Conservation (phyloP, 139 green algal species). For the Deuterostichococcus epilithicus region DNA sequence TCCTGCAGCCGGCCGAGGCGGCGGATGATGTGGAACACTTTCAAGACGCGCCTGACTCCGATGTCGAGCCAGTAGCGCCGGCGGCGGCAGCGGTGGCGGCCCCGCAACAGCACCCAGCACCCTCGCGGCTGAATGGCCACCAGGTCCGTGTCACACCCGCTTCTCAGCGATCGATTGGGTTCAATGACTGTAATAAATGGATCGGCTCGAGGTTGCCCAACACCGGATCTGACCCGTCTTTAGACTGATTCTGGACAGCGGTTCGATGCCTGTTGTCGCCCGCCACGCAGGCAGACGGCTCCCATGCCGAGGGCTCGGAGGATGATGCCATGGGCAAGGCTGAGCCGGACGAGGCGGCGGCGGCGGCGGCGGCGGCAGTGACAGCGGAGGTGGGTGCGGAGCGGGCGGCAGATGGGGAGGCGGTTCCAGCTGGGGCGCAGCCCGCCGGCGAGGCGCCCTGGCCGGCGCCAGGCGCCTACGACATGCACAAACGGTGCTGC, state of each 20-base stretch:
- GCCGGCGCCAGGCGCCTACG: constrained; percentile 59
- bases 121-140: too few relatives aligned
- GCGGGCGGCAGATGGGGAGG: constrained; percentile 12
- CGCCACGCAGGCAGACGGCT: too few relatives aligned
- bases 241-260: too few relatives aligned
- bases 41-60: constrained; percentile 37
- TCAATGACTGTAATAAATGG: too few relatives aligned
- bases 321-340: constrained; percentile 9
- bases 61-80: constrained; percentile 1
- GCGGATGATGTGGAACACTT: constrained; percentile 64
- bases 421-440: neutral
- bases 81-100: neutral
- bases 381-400: constrained; percentile 28
- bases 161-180: too few relatives aligned
- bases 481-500: constrained; percentile 75
- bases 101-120: neutral
- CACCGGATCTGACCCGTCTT: too few relatives aligned
- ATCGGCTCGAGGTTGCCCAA: too few relatives aligned
- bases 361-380: constrained; percentile 19
- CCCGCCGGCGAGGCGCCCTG: constrained; percentile 19
- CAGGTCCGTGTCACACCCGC: too few relatives aligned
- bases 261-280: too few relatives aligned
- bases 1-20: constrained; percentile 77
- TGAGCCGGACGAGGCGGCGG: constrained; percentile 21
- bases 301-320: neutral